Evolutionary conservation across 2,329 filamentous ascomycete species (phyloP).

Genomic region (Aschersonia sp.): DNA sequence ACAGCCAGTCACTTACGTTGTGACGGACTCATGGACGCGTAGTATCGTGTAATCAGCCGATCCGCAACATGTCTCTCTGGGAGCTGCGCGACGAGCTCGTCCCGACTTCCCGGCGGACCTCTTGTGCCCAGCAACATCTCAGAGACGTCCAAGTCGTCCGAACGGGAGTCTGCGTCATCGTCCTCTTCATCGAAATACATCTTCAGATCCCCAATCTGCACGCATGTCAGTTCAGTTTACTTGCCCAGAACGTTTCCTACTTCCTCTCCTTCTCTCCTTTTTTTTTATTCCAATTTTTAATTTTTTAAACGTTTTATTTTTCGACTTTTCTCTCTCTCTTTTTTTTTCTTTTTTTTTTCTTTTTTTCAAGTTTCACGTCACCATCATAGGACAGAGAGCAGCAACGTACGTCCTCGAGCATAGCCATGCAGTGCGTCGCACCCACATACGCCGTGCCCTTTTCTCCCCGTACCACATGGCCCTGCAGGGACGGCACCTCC

Average conservation of each 20-base stretch:
- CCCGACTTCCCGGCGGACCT: slow-evolving; percentile 22
- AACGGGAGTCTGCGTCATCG: slow-evolving; percentile 15
- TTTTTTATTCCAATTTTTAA: no score
- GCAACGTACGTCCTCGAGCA: slow-evolving; percentile 39
- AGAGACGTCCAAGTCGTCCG: slow-evolving; percentile 20
- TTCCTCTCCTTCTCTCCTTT: no score
- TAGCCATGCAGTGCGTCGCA: slow-evolving; percentile 45
- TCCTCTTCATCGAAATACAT: slow-evolving; percentile 33
- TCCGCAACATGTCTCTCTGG: slow-evolving; percentile 32
- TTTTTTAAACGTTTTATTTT: no score
- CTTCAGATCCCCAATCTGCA: slow-evolving; percentile 43
- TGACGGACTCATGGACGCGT: slow-evolving; percentile 36
- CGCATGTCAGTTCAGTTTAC: not conserved
- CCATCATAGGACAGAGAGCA: not conserved
- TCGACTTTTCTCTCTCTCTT: no score
- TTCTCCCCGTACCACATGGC: slow-evolving; percentile 28
- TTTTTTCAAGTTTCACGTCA: no score
- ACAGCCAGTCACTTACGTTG: slow-evolving; percentile 22
- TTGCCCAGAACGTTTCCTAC: no score
- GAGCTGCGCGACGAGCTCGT: slow-evolving; percentile 31
- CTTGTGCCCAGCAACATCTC: slow-evolving; percentile 29
- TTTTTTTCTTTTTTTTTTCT: no score
- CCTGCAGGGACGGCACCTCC: slow-evolving; percentile 13
- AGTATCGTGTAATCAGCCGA: slow-evolving; percentile 36
- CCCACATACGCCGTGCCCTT: slow-evolving; percentile 37